These are phyloP conservation scores for Peterozyma toletana DNA, from an alignment of 805 yeast genomes.

Conservation along the genomic window DNA sequence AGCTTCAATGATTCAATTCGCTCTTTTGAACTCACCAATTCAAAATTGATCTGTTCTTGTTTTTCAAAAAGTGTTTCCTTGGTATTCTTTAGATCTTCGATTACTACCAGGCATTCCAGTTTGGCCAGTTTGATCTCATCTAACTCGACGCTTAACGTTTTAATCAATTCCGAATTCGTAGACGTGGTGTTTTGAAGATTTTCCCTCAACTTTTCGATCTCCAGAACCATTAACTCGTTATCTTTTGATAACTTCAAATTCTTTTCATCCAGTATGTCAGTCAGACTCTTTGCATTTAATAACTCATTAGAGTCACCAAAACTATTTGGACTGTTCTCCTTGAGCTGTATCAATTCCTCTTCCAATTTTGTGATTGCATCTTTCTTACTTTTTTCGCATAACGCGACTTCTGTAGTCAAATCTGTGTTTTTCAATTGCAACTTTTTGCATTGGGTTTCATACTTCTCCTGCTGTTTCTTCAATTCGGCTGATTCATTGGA, in stretches of 20 bases:
- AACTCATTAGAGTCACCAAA: background rate
- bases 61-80: too few species aligned
- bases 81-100: too few species aligned
- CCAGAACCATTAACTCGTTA: background rate
- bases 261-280: background rate
- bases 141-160: too few species aligned
- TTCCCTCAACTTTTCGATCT: slow-evolving; percentile 4
- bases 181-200: too few species aligned
- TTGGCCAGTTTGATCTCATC: too few species aligned
- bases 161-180: too few species aligned
- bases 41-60: too few species aligned
- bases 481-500: slow-evolving; percentile 19
- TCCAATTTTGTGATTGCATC: slow-evolving; percentile 10
- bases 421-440: background rate
- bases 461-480: background rate
- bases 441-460: slow-evolving; percentile 2
- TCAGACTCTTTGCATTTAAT: slow-evolving; percentile 6
- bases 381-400: slow-evolving; percentile 2
- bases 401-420: too few species aligned
- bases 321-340: background rate
- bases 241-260: background rate
- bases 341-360: background rate
- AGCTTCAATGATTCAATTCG: too few species aligned
- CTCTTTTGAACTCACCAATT: too few species aligned
- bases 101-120: too few species aligned